Conservation (phyloP, 495 filamentous ascomycete species). For the Haplographium delicatum region DNA sequence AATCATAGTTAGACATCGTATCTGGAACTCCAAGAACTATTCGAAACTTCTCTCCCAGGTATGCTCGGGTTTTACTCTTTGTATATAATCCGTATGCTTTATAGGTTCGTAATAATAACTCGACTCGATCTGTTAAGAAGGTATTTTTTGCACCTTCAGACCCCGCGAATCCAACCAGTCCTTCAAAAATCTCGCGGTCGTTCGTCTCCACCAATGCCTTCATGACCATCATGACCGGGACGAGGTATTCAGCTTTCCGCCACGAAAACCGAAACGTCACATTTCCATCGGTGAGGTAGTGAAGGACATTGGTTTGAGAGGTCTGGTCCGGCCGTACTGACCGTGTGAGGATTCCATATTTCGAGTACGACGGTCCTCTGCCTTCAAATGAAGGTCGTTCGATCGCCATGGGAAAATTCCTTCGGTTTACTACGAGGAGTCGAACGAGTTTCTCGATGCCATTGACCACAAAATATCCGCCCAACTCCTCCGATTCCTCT, state of each 20-base stretch:
- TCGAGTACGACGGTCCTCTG: constrained; percentile 79
- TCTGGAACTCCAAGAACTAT: constrained; percentile 74
- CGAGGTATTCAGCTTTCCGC: constrained; percentile 92
- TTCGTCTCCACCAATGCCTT: constrained; percentile 95
- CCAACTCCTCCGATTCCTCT: constrained; percentile 89
- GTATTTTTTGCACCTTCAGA: constrained; percentile 79
- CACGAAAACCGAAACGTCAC: constrained; percentile 96
- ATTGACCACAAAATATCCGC: constrained; percentile 93
- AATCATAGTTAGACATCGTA: constrained; percentile 79
- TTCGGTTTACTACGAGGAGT: constrained; percentile 77
- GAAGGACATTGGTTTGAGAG: constrained; percentile 93
- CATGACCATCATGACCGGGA: constrained; percentile 93
- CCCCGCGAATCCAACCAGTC: constrained; percentile 65
- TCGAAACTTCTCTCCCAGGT: constrained; percentile 84
- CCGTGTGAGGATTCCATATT: constrained; percentile 83
- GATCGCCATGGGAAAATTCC: constrained; percentile 94
- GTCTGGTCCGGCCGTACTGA: constrained; percentile 93
- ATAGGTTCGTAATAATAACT: constrained; percentile 87
- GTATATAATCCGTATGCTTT: constrained; percentile 81
- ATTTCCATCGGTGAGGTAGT: constrained; percentile 93
- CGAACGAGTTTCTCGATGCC: constrained; percentile 96
- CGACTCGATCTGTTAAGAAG: constrained; percentile 90
- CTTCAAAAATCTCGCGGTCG: constrained; percentile 92
- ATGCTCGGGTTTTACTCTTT: constrained; percentile 68
- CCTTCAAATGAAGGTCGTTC: constrained; percentile 80